These are phyloP conservation scores for Mimosa bimucronata DNA, from an alignment of 306 rosid genomes.

Conservation along the genomic window DNA sequence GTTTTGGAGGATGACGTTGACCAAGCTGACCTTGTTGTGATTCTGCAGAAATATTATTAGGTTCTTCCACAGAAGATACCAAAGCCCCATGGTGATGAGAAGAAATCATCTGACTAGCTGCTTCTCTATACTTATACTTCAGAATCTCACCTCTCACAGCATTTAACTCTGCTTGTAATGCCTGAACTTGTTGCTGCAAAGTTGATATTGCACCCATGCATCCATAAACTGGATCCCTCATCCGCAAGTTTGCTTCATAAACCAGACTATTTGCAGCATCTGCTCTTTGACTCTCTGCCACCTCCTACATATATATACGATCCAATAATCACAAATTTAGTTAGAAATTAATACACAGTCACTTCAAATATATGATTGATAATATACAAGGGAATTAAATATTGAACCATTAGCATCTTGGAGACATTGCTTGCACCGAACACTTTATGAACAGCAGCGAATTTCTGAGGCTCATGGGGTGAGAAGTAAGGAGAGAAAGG, in stretches of 20 bases:
- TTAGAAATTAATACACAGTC: background rate
- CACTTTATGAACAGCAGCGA: conserved; percentile 87
- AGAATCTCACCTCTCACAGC: conserved; percentile 61
- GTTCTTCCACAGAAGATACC: conserved; percentile 48
- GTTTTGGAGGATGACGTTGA: conserved; percentile 35
- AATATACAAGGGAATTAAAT: too few species aligned
- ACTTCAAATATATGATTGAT: background rate
- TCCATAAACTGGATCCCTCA: conserved; percentile 91
- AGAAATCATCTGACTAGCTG: conserved; percentile 54
- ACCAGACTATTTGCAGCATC: conserved; percentile 90
- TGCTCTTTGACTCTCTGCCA: conserved; percentile 74
- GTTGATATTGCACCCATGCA: conserved; percentile 91
- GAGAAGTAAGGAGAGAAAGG: conserved; percentile 94
- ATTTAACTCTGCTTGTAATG: conserved; percentile 64
- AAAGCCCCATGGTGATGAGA: conserved; percentile 46
- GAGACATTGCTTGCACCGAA: conserved; percentile 99
- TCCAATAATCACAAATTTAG: conserved; percentile 3
- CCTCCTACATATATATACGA: conserved; percentile 53
- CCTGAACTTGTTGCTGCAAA: conserved; percentile 77
- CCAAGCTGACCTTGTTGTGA: conserved; percentile 43
- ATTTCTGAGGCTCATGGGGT: conserved; percentile 89
- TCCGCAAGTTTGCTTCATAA: conserved; percentile 82
- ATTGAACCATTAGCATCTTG: conserved; percentile 74
- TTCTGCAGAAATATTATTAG: conserved; percentile 40
- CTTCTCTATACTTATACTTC: conserved; percentile 68